phyloP scores from a whole-genome alignment of 140 eudicot species.

The Flaveria floridana region DNA sequence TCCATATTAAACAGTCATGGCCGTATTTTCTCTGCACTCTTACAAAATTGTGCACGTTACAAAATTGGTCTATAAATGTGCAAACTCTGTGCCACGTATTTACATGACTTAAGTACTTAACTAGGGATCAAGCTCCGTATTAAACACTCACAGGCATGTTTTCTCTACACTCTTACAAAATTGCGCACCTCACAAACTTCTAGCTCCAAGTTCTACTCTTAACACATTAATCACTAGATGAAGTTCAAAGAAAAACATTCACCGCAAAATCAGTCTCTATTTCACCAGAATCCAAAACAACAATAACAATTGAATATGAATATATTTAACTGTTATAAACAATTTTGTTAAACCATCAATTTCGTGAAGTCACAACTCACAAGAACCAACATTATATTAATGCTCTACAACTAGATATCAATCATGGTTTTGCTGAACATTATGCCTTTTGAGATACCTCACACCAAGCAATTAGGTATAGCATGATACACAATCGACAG shows the following conservation, averaged over 20 bases:
- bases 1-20: not conserved
- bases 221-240: not conserved
- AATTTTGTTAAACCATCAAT: not conserved
- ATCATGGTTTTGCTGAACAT: not conserved
- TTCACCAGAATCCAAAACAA: not conserved
- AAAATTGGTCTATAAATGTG: conserved; percentile 3
- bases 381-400: not conserved
- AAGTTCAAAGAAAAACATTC: conserved; percentile 12
- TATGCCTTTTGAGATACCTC: conserved; percentile 10
- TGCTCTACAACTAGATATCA: not conserved
- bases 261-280: not conserved
- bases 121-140: conserved; percentile 4
- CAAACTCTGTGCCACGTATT: conserved; percentile 2
- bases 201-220: conserved; percentile 19
- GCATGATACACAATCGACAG: not conserved
- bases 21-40: not conserved
- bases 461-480: conserved; percentile 25
- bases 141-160: not conserved
- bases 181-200: conserved; percentile 14
- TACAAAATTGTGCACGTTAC: conserved; percentile 9
- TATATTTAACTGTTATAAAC: not conserved
- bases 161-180: conserved; percentile 1
- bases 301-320: not conserved
- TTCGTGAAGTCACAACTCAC: not conserved
- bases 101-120: conserved; percentile 6